Conservation (phyloP, 176 grass and related monocot species). For the Dendrocalamus sinicus region DNA sequence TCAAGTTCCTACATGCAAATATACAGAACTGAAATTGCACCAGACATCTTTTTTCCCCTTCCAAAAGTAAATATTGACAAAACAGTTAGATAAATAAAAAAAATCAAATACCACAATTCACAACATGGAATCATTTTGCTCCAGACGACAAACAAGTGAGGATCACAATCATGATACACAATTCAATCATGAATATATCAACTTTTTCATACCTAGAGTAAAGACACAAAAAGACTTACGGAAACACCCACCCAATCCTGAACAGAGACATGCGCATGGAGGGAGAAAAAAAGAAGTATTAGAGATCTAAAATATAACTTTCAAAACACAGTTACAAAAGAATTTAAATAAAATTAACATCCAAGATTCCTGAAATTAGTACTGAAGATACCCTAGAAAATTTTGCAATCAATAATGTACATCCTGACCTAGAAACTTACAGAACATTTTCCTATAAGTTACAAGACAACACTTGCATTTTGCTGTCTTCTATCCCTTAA, state of each 20-base stretch:
- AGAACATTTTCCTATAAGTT: conserved; percentile 76
- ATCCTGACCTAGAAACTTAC: conserved; percentile 70
- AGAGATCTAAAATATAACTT: conserved; percentile 61
- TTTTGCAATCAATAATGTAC: conserved; percentile 80
- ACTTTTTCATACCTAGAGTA: conserved; percentile 3
- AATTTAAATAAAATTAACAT: conserved; percentile 65
- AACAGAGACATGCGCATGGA: conserved; percentile 3
- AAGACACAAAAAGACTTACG: conserved; percentile 4
- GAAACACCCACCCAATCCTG: not conserved
- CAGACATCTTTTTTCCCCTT: not conserved
- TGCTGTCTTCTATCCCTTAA: conserved; percentile 55
- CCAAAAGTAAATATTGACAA: conserved; percentile 2
- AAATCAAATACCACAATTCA: not conserved
- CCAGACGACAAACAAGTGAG: conserved; percentile 7
- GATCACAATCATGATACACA: conserved; percentile 16
- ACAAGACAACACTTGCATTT: conserved; percentile 65
- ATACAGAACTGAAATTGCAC: conserved; percentile 3
- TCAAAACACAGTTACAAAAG: conserved; percentile 66
- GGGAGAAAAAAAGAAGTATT: conserved; percentile 21
- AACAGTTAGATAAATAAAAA: not conserved
- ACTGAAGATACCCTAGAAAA: conserved; percentile 64
- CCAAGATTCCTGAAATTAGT: conserved; percentile 65
- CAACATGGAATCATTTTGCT: not conserved
- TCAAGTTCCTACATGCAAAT: not conserved
- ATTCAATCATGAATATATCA: conserved; percentile 20